Base-by-base conservation (phyloP, 306 rosid species). In the Glycyrrhiza uralensis region DNA sequence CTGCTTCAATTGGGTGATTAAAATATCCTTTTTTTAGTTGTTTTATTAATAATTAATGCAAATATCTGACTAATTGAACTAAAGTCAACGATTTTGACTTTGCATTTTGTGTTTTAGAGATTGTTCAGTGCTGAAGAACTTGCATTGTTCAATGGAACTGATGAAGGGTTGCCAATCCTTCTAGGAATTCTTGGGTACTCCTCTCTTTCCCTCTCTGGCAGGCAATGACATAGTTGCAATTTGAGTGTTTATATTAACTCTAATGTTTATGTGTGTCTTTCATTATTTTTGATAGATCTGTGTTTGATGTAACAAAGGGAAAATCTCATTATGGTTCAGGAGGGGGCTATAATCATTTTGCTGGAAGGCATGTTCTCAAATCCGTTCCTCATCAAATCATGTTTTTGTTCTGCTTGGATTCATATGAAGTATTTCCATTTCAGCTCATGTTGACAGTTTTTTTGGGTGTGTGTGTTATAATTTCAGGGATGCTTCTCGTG, bases 401-500 rank as follows among this genome's bases (percentile, higher is more conserved):
- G 26, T 24, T 63, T 58, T 72, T 36, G 2, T 57, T 60, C 56
- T 55, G 33, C 19, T 47, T 23, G 5, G 32, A 55, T 44, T 60
- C 52, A 7, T 49, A 24, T 69, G 72, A 47, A 76, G 57, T 41
- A 9, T 57, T 10, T 56, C 10, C 12, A 19, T 54, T 84, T 71
- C 69, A 4, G 58, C 23, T 46, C 14, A 65, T 75, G 22, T 13
- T 69, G 35, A 74, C 49, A 33, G 26, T 0, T 17, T 1, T 18
- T 62, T 11, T 11, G 10, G 11, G n/a, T 20, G 20, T 24, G 23
- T 11, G 28, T 2, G 9, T 15, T 3, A 2, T 63, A 28, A 73
- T 67, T 73, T 61, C 80, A 93, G 98, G 85, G 98, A 93, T 67
- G 98, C 97, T 78, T 93, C 98, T 24, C 90, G 97, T 8, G 97